Evolutionary conservation across 106 monocot genomes (phyloP).

Genomic region (Dioscorea zingiberensis): DNA sequence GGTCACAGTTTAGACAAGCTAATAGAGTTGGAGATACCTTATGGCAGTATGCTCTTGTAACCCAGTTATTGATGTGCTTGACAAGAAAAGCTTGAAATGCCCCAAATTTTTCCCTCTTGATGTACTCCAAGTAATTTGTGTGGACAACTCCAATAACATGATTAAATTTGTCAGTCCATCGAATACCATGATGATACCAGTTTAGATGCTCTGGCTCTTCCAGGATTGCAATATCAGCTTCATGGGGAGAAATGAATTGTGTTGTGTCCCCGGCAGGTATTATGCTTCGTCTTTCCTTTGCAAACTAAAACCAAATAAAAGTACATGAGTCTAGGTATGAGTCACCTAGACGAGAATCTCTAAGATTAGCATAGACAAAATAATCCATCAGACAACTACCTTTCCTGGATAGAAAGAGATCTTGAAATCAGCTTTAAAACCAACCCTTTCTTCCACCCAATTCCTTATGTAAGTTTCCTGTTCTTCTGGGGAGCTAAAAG

Average conservation of each 20-base stretch:
- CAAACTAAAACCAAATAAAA: neutral
- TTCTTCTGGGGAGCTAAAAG: conserved; percentile 80
- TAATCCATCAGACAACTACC: conserved; percentile 25
- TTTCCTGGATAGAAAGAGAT: conserved; percentile 99
- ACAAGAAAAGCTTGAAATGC: neutral
- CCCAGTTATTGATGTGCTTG: neutral
- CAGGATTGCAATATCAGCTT: neutral
- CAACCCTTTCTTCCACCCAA: conserved; percentile 90
- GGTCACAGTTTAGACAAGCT: neutral
- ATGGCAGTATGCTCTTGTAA: neutral
- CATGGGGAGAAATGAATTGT: neutral
- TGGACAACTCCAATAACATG: conserved; percentile 1
- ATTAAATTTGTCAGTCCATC: neutral
- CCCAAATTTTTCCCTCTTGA: neutral
- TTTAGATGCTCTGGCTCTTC: conserved; percentile 1
- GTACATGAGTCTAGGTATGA: too few relatives aligned
- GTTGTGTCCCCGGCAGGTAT: conserved; percentile 7
- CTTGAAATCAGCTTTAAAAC: conserved; percentile 86
- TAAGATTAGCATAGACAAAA: too few relatives aligned
- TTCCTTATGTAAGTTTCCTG: conserved; percentile 88
- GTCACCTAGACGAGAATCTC: too few relatives aligned
- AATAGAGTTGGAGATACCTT: neutral
- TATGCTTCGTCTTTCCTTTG: conserved; percentile 3
- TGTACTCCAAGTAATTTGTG: conserved; percentile 1
- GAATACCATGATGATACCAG: neutral